Evolutionary conservation across 768 basidiomycete genomes (phyloP).

Genomic region (Russula earlei): DNA sequence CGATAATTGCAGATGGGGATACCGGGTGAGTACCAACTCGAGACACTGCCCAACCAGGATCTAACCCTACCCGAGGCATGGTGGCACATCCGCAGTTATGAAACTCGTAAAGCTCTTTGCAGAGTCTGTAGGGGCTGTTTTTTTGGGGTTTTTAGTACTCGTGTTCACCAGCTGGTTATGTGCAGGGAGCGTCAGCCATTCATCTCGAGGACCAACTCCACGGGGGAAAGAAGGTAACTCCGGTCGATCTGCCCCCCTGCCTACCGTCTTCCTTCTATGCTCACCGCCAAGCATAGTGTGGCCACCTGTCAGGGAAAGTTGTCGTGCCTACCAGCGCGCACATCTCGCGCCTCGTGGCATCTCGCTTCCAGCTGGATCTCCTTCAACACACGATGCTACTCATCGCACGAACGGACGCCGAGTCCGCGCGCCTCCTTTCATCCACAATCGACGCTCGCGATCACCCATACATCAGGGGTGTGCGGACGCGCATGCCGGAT

Average conservation of each 20-base stretch:
- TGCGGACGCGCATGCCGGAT: conserved; percentile 33
- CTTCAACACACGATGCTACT: conserved; percentile 81
- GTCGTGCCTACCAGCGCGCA: conserved; percentile 87
- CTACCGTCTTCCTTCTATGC: not conserved
- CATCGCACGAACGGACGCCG: conserved; percentile 89
- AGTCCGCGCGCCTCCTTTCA: conserved; percentile 76
- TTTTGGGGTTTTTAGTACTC: not conserved
- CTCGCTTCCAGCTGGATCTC: conserved; percentile 87
- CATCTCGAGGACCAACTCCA: conserved; percentile 93
- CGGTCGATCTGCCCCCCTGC: not conserved
- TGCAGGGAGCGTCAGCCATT: conserved; percentile 78
- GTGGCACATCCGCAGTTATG: conserved; percentile 89
- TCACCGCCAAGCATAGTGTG: conserved; percentile 40
- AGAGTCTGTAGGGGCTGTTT: conserved; percentile 53
- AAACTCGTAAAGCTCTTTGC: conserved; percentile 91
- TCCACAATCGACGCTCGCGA: conserved; percentile 77
- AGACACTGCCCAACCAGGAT: not conserved
- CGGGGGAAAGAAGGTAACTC: conserved; percentile 76
- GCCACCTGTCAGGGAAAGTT: conserved; percentile 87
- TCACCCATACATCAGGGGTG: conserved; percentile 69
- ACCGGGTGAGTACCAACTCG: conserved; percentile 58
- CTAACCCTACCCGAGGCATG: conserved; percentile 49
- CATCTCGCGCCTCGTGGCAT: conserved; percentile 71
- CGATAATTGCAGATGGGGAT: conserved; percentile 92
- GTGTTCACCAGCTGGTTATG: conserved; percentile 1